Evolutionary conservation across 2,329 filamentous ascomycete genomes (phyloP).

Genomic region (Colletotrichum incanum): DNA sequence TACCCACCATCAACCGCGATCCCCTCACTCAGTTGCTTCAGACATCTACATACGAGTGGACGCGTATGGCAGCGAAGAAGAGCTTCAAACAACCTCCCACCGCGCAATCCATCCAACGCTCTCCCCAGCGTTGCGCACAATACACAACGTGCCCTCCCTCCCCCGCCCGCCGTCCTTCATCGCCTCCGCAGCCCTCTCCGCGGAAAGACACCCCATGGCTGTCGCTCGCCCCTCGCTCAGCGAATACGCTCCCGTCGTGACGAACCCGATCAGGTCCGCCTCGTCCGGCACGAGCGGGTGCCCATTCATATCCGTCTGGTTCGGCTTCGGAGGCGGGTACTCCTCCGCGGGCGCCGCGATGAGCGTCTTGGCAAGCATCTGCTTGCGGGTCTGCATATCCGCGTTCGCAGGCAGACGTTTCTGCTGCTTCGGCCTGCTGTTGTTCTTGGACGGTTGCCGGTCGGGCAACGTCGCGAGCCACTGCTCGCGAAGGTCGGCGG

Average conservation of each 20-base stretch:
- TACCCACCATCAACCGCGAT: not conserved
- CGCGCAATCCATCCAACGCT: constrained; percentile 82
- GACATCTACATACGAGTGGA: not conserved
- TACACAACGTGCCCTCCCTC: constrained; percentile 73
- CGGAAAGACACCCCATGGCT: constrained; percentile 80
- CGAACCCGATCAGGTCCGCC: constrained; percentile 88
- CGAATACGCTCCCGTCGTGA: constrained; percentile 89
- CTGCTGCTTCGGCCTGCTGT: constrained; percentile 47
- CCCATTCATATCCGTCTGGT: constrained; percentile 58
- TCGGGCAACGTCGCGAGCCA: constrained; percentile 77
- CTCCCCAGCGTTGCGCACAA: constrained; percentile 87
- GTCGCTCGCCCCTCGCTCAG: constrained; percentile 82
- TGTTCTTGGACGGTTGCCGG: constrained; percentile 36
- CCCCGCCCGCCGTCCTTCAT: constrained; percentile 45
- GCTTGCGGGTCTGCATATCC: constrained; percentile 58
- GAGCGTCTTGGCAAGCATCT: constrained; percentile 64
- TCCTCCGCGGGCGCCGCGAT: constrained; percentile 55
- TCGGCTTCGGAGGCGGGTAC: constrained; percentile 55
- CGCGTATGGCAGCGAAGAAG: not conserved
- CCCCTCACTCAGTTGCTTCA: not conserved
- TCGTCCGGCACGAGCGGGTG: constrained; percentile 81
- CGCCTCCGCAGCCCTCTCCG: constrained; percentile 69
- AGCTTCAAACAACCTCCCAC: constrained; percentile 78
- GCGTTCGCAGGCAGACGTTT: constrained; percentile 44
- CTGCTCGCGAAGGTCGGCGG: constrained; percentile 70